Evolutionary conservation across 1,139 yeast species (phyloP).

Genomic region (Candida sp.): DNA sequence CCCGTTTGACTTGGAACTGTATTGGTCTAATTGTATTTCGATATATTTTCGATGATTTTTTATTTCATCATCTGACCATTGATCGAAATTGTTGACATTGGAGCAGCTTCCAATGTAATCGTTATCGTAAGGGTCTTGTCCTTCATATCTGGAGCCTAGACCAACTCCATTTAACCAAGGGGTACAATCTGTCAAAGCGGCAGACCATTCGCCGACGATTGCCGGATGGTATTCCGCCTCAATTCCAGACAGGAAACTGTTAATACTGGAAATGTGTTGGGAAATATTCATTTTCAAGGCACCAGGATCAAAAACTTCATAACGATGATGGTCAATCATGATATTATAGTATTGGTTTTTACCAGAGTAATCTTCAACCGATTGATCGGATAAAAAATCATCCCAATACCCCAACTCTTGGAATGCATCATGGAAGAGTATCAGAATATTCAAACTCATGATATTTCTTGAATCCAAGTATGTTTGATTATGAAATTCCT

Average conservation of each 20-base stretch:
- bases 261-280: constrained; percentile 33
- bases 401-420: constrained; percentile 50
- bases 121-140: constrained; percentile 36
- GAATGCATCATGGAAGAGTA: constrained; percentile 61
- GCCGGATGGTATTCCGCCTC: constrained; percentile 44
- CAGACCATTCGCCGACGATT: constrained; percentile 64
- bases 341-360: constrained; percentile 30
- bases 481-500: constrained; percentile 37
- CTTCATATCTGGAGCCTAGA: constrained; percentile 57
- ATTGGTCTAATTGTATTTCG: constrained; percentile 28
- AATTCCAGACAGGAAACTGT: constrained; percentile 33
- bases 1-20: constrained; percentile 36
- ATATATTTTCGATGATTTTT: constrained; percentile 48
- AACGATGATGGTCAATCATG: constrained; percentile 63
- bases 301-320: constrained; percentile 50
- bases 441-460: constrained; percentile 38
- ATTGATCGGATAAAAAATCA: constrained; percentile 31
- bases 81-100: constrained; percentile 25
- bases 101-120: constrained; percentile 29
- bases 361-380: constrained; percentile 8
- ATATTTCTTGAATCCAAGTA: constrained; percentile 33
- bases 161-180: constrained; percentile 64
- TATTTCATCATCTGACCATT: constrained; percentile 34
- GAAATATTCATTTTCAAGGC: constrained; percentile 36
- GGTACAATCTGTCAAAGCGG: constrained; percentile 64